phyloP scores from a whole-genome alignment of 257 asterid genomes.

The Scutellaria galericulata region DNA sequence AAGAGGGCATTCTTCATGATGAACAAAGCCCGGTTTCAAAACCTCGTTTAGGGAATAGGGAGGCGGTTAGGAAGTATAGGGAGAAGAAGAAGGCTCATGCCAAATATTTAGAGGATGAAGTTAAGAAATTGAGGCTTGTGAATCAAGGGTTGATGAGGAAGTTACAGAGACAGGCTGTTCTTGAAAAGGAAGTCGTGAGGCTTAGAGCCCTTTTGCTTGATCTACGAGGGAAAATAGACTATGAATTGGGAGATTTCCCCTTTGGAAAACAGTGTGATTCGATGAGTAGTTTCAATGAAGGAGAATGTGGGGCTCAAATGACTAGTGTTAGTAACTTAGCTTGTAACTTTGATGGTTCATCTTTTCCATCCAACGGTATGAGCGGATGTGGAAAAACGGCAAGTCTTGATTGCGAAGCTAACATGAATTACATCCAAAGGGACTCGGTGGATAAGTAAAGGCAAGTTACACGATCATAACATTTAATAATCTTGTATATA shows the following conservation, averaged over 20 bases:
- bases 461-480: neutral
- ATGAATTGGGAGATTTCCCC: conserved; percentile 53
- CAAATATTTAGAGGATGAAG: conserved; percentile 66
- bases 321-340: conserved; percentile 24
- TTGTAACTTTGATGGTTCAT: conserved; percentile 30
- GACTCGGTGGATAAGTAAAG: conserved; percentile 22
- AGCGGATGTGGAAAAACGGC: conserved; percentile 24
- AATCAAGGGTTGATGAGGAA: conserved; percentile 56
- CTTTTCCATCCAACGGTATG: neutral
- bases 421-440: conserved; percentile 11
- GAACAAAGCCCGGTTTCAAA: conserved; percentile 30
- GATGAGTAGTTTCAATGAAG: conserved; percentile 14
- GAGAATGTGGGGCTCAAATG: conserved; percentile 27
- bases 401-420: conserved; percentile 34
- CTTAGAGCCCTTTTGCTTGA: conserved; percentile 56
- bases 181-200: conserved; percentile 56
- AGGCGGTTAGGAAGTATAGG: conserved; percentile 70
- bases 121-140: conserved; percentile 49
- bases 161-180: conserved; percentile 52
- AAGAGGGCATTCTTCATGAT: conserved; percentile 1
- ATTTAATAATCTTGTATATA: neutral
- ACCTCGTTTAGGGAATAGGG: conserved; percentile 54
- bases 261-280: conserved; percentile 38
- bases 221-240: conserved; percentile 54
- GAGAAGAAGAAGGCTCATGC: conserved; percentile 75